These are phyloP conservation scores for Tolypocladium pustulatum DNA, from an alignment of 2,329 filamentous ascomycete genomes.

Conservation along the genomic window DNA sequence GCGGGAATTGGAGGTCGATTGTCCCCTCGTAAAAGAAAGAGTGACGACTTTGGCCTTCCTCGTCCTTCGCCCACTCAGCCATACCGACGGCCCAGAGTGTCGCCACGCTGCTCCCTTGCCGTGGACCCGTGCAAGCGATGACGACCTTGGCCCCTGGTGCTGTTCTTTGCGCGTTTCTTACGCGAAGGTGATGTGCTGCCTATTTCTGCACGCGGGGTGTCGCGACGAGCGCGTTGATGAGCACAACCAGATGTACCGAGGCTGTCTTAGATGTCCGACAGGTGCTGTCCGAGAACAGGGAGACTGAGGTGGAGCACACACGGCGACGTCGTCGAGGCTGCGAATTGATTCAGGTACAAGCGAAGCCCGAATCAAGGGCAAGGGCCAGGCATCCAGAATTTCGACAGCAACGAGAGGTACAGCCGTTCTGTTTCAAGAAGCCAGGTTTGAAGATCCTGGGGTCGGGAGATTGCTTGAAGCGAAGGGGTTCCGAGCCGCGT, in stretches of 20 bases:
- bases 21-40: neutral
- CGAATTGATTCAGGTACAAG: neutral
- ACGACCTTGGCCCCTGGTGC: neutral
- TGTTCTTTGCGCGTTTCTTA: neutral
- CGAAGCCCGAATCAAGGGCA: neutral
- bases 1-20: too few relatives aligned
- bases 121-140: neutral
- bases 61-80: neutral
- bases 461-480: neutral
- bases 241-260: neutral
- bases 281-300: neutral
- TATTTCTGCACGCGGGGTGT: neutral
- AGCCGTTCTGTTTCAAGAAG: neutral
- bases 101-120: neutral
- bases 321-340: neutral
- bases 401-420: neutral
- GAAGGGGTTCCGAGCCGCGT: neutral
- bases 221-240: slow-evolving; percentile 1
- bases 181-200: neutral
- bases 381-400: too few relatives aligned
- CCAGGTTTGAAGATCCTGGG: neutral
- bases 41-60: neutral
- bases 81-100: neutral
- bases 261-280: neutral
- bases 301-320: neutral